Evolutionary conservation across 345 rosid genomes (phyloP), one percentile per base, ranked within the genome.

Genomic region (Hibiscus mutabilis): DNA sequence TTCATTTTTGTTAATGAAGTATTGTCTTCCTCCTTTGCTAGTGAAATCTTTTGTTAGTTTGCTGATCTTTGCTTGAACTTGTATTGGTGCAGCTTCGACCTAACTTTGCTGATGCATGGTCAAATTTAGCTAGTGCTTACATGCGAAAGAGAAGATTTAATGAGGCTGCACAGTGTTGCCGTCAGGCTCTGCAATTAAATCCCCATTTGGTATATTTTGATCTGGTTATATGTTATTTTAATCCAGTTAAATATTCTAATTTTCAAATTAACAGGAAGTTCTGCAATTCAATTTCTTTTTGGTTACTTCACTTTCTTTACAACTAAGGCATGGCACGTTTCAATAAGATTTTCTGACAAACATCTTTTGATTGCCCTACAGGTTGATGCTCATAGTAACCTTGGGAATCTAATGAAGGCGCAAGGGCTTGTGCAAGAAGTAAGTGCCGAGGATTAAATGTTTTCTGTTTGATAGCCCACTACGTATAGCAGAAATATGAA

Each of bases 381-480:
- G 99, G 99, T 96, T 79, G 98, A 96, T 77, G 98, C 97, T 60
- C 99, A 92, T 76, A 90, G 96, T 78, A 92, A 90, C 66, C 91
- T 95, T 27, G 99, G 97, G 64, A 95, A 90, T 81, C 82, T 90
- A 62, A 86, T 95, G 98, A 95, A 95, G 83, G 89, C 90, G 15
- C 99, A 96, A 73, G 99, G 99, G 69, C 75, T 92, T 77, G 86
- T 87, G 79, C 92, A 90, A 82, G 98, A 96, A 79, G 99, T 96
- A 90, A 88, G 96, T 87, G 69, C 72, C 73, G 35, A 69, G 60
- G 60, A 66, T 69, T 66, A 10, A 31, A 47, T 44, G 60, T 53
- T 13, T 68, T 11, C 58, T 44, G 40, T 73, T 66, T 70, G 35
- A 24, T 51, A 63, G 51, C 8, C 21, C n/a, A 12, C 12, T n/a